Evolutionary conservation across 2,329 filamentous ascomycete species (phyloP).

Genomic region (Penicillium italicum): DNA sequence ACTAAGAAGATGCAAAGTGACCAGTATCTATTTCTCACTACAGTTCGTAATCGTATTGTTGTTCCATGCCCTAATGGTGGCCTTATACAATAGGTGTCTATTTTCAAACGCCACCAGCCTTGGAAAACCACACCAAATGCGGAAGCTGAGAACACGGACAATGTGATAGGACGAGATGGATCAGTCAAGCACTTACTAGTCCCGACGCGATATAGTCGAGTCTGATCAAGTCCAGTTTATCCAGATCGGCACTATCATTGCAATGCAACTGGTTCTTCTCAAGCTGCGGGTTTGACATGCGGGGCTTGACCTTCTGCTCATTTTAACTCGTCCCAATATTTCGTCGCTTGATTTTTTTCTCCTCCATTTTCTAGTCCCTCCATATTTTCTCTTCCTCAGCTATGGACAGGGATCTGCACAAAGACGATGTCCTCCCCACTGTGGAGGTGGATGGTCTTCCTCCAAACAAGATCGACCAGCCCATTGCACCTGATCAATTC

Average conservation of each 20-base stretch:
- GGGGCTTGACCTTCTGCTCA: not conserved
- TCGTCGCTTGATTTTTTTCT: not conserved
- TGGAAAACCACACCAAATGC: not conserved
- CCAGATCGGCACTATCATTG: constrained; percentile 17
- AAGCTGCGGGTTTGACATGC: constrained; percentile 5
- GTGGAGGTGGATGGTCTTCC: constrained; percentile 14
- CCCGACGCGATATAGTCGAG: constrained; percentile 6
- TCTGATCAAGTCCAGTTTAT: constrained; percentile 8
- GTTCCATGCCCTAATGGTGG: not conserved
- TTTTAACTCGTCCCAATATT: constrained; percentile 4
- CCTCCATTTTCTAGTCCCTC: not conserved
- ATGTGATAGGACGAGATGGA: constrained; percentile 3
- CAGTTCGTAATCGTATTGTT: not conserved
- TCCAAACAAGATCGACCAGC: constrained; percentile 31
- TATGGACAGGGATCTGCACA: constrained; percentile 15
- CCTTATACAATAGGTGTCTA: not conserved
- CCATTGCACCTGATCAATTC: constrained; percentile 53
- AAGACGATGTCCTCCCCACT: constrained; percentile 12
- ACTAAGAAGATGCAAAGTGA: no score
- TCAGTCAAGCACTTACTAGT: constrained; percentile 15
- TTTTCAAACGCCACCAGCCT: not conserved
- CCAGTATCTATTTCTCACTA: no score
- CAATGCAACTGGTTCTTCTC: constrained; percentile 17
- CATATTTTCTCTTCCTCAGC: not conserved
- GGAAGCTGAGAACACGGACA: not conserved